A percentile compares a stretch with the other conserved stretches of the same genome.
These are phyloP conservation scores for Oxytropis ochrocephala DNA, from an alignment of 306 rosid genomes.

Conservation along the genomic window DNA sequence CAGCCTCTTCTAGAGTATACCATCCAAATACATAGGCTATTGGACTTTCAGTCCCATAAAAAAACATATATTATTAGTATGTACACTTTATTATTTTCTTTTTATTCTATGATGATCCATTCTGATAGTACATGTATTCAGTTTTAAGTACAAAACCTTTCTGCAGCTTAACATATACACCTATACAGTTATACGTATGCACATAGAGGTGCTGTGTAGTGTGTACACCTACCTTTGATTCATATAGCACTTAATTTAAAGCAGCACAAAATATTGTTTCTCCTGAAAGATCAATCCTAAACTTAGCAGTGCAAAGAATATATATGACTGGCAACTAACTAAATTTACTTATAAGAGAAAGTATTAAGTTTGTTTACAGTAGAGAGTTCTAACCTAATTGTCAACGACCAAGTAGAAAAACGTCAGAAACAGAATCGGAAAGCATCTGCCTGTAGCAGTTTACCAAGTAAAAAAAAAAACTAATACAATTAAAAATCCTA, in stretches of 20 bases:
- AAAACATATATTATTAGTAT: neutral
- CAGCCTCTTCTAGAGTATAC: neutral
- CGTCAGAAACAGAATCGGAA: slow-evolving; percentile 1
- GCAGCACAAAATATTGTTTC: slow-evolving; percentile 9
- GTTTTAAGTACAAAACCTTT: slow-evolving; percentile 2
- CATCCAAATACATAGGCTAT: neutral
- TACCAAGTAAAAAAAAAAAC: neutral
- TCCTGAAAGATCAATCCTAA: neutral
- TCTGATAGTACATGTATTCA: neutral
- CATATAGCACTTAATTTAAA: slow-evolving; percentile 1
- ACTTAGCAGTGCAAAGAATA: slow-evolving; percentile 2
- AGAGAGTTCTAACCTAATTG: neutral
- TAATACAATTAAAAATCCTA: slow-evolving; percentile 2
- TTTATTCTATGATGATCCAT: neutral
- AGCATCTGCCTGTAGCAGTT: neutral
- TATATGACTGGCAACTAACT: neutral
- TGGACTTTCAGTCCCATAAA: neutral
- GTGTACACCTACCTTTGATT: neutral
- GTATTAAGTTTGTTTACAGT: neutral
- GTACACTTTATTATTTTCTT: neutral
- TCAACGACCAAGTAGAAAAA: neutral
- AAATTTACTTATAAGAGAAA: neutral
- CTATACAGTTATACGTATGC: neutral
- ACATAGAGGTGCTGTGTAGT: neutral
- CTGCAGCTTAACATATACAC: neutral